Conservation (phyloP, 352 stramenopile genomes). For the Phytophthora niederhauseri region DNA sequence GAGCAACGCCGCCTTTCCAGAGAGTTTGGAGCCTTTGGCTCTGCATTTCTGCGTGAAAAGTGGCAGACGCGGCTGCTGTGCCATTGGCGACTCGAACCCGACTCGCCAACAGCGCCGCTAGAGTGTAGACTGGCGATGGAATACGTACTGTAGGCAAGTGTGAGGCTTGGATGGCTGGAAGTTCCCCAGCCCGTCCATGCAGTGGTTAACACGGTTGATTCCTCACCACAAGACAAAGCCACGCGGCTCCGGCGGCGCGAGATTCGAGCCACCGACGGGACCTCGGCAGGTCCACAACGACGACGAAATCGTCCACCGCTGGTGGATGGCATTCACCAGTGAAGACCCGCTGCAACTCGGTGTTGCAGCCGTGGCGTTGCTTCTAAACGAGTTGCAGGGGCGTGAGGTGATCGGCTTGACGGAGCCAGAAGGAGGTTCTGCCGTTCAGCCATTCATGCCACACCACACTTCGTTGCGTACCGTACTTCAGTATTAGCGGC, state of each 20-base stretch:
- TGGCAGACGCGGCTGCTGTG: conserved; percentile 3
- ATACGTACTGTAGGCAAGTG: neutral
- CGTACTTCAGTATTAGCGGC: no score
- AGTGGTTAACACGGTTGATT: conserved; percentile 18
- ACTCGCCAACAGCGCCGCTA: no score
- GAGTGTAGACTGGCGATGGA: neutral
- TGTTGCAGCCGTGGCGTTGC: neutral
- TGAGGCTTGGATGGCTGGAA: conserved; percentile 5
- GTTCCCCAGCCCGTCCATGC: conserved; percentile 9
- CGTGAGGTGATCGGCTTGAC: conserved; percentile 1
- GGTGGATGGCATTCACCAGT: conserved; percentile 18
- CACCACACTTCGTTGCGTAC: no score
- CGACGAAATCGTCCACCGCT: neutral
- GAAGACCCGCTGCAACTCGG: neutral
- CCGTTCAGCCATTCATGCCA: neutral
- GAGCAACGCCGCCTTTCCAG: neutral
- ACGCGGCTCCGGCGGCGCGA: conserved; percentile 7
- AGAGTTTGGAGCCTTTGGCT: conserved; percentile 1
- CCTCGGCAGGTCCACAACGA: neutral
- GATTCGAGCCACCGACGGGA: neutral
- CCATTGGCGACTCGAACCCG: no score
- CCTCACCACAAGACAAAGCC: conserved; percentile 27
- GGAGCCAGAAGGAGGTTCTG: neutral
- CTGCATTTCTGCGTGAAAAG: conserved; percentile 14
- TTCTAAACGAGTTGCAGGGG: conserved; percentile 3